Evolutionary conservation across 1,139 yeast genomes (phyloP).

Genomic region (Blastobotrys indianensis): DNA sequence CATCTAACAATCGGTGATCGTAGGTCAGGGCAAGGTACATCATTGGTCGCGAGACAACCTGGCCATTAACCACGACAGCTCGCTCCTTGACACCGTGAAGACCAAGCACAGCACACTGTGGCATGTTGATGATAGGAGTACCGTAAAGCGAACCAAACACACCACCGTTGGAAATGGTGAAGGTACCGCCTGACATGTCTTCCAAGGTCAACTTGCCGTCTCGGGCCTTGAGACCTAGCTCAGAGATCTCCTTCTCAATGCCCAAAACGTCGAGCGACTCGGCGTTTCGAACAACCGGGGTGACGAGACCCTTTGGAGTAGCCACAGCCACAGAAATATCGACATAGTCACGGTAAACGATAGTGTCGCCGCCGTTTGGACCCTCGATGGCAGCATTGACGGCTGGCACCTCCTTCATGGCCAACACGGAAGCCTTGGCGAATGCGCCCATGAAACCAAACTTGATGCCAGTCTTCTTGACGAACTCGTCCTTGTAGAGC

Average conservation of each 20-base stretch:
- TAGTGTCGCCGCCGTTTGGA: conserved; percentile 66
- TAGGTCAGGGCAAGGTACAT: conserved; percentile 98
- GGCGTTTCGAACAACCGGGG: conserved; percentile 97
- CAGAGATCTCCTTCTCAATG: conserved; percentile 78
- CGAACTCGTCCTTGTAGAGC: conserved; percentile 91
- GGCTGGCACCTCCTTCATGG: conserved; percentile 92
- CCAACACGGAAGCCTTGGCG: conserved; percentile 88
- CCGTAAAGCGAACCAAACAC: conserved; percentile 97
- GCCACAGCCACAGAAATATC: conserved; percentile 97
- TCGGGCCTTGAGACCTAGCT: conserved; percentile 88
- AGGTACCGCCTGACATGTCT: conserved; percentile 99
- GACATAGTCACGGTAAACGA: conserved; percentile 93
- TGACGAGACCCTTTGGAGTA: conserved; percentile 97
- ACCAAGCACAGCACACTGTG: conserved; percentile 97
- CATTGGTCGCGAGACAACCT: conserved; percentile 97
- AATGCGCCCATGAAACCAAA: conserved; percentile 99
- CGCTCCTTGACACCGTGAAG: conserved; percentile 97
- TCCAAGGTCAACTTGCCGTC: conserved; percentile 94
- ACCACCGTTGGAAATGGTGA: conserved; percentile 99
- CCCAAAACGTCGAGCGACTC: conserved; percentile 86
- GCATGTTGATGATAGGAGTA: conserved; percentile 97
- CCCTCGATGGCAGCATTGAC: conserved; percentile 91
- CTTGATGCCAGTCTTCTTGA: conserved; percentile 90
- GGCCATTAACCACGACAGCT: conserved; percentile 94
- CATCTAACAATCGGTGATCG: conserved; percentile 97